These are phyloP conservation scores for Pestalotiopsis sp. DNA, from an alignment of 2,329 filamentous ascomycete genomes.

Conservation along the genomic window DNA sequence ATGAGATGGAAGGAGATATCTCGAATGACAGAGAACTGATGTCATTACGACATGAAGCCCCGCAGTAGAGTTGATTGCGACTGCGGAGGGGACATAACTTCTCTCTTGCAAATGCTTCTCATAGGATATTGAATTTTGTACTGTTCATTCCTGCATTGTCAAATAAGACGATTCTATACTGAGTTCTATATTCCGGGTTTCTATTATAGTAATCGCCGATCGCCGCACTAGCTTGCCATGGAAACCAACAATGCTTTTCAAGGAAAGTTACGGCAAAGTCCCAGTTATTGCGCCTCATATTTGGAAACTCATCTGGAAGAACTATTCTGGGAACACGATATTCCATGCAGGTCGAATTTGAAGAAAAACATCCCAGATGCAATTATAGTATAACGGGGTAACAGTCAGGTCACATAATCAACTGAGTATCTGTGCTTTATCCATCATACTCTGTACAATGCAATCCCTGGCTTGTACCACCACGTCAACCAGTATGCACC, in stretches of 20 bases:
- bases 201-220: background rate
- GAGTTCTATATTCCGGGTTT: background rate
- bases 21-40: background rate
- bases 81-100: background rate
- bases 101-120: background rate
- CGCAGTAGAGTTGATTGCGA: background rate
- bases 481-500: background rate
- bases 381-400: too few relatives aligned
- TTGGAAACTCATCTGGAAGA: too few relatives aligned
- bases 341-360: too few relatives aligned
- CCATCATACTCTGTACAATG: background rate
- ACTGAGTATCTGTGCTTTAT: background rate
- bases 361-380: too few relatives aligned
- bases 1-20: background rate
- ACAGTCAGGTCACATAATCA: too few relatives aligned
- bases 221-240: background rate
- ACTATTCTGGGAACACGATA: too few relatives aligned
- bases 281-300: too few relatives aligned
- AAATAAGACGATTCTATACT: background rate
- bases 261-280: too few relatives aligned
- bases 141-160: background rate
- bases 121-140: background rate
- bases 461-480: background rate
- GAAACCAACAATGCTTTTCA: too few relatives aligned
- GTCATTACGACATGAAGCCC: conserved; percentile 12